phyloP scores from a whole-genome alignment of 306 rosid species.

The Inga laurina region DNA sequence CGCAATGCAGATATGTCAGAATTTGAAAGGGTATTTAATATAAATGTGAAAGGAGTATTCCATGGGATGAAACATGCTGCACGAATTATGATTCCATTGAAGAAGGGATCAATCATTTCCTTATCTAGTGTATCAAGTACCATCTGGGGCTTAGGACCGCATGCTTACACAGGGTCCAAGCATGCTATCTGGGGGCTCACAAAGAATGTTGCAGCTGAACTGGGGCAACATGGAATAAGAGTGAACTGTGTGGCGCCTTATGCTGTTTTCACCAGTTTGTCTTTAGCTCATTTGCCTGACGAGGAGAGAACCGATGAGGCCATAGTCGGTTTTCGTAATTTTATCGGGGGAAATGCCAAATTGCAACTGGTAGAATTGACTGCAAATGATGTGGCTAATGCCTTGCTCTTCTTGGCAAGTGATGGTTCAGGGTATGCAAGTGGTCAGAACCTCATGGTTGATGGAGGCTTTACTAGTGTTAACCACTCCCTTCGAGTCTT shows the following conservation, averaged over 20 bases:
- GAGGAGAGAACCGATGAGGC: conserved; percentile 71
- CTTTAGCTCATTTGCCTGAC: conserved; percentile 70
- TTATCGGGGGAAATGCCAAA: conserved; percentile 49
- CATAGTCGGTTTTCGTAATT: conserved; percentile 42
- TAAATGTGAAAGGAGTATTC: conserved; percentile 81
- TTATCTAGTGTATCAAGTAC: conserved; percentile 54
- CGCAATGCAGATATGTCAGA: conserved; percentile 59
- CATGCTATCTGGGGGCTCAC: conserved; percentile 82
- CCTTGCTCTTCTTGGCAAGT: conserved; percentile 80
- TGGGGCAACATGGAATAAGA: conserved; percentile 64
- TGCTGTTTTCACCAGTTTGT: conserved; percentile 49
- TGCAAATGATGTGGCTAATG: conserved; percentile 70
- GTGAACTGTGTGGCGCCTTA: conserved; percentile 77
- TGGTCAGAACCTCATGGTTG: conserved; percentile 72
- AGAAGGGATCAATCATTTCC: conserved; percentile 80
- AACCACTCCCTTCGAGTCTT: conserved; percentile 63
- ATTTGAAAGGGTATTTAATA: conserved; percentile 70
- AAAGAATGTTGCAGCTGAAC: conserved; percentile 83
- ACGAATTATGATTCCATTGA: conserved; percentile 62
- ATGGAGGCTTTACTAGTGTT: conserved; percentile 65
- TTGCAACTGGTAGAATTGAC: conserved; percentile 73
- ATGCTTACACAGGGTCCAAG: conserved; percentile 78
- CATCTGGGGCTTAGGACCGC: conserved; percentile 62
- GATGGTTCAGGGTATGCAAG: conserved; percentile 71
- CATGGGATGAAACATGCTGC: conserved; percentile 89